A percentile compares a stretch with the other conserved stretches of the same genome.
Conservation (phyloP, 768 basidiomycete genomes). For the Phanerochaete sordida region DNA sequence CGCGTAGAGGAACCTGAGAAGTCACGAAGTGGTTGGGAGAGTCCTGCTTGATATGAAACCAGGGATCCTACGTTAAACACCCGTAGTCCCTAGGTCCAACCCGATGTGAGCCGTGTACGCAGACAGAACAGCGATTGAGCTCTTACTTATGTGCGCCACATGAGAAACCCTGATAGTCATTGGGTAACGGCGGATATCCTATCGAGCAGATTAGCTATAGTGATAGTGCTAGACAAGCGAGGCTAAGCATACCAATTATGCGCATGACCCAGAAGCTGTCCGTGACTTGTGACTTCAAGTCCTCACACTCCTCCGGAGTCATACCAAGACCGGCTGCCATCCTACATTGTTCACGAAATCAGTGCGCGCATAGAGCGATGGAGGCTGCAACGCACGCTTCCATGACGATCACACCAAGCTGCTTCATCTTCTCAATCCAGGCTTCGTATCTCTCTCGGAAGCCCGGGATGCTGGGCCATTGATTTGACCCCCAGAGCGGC, state of each 20-base stretch:
- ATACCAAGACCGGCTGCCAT: conserved; percentile 83
- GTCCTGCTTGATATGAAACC: background rate
- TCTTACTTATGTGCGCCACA: conserved; percentile 87
- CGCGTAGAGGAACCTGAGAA: conserved; percentile 72
- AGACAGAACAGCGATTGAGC: too few species aligned
- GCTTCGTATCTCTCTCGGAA: conserved; percentile 64
- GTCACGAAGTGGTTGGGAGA: background rate
- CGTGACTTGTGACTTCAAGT: conserved; percentile 65
- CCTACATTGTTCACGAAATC: conserved; percentile 31
- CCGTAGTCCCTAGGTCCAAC: conserved; percentile 73
- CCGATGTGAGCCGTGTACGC: too few species aligned
- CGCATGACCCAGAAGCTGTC: conserved; percentile 92
- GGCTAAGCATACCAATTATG: conserved; percentile 73
- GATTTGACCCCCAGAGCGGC: conserved; percentile 81
- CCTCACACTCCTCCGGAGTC: conserved; percentile 63
- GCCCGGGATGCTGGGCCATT: conserved; percentile 65
- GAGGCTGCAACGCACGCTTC: conserved; percentile 70
- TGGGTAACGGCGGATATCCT: conserved; percentile 88
- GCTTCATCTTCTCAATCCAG: conserved; percentile 88
- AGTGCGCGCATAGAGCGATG: background rate
- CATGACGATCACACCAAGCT: conserved; percentile 78
- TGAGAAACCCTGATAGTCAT: conserved; percentile 76
- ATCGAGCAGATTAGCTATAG: background rate
- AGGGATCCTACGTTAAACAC: conserved; percentile 66
- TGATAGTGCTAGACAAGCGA: too few species aligned